Percentiles rank a stretch among this genome's conserved stretches.
phyloP scores from a whole-genome alignment of 2,329 filamentous ascomycete genomes.

The Ceratocystis diversiconidia region DNA sequence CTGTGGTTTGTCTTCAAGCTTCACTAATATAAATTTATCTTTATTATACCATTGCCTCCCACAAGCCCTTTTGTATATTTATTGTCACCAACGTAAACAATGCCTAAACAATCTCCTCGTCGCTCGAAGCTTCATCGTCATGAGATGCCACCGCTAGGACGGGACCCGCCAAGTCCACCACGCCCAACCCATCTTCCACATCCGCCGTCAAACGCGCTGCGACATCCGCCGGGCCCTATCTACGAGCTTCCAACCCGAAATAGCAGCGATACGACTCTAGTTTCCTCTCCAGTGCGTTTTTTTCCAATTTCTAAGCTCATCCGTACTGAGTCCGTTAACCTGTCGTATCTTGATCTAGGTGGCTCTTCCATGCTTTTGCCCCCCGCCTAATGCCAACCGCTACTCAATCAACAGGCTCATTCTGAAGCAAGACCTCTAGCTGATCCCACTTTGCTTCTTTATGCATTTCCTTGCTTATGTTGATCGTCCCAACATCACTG shows the following conservation, averaged over 20 bases:
- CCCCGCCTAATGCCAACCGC: not conserved
- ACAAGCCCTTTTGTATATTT: not conserved
- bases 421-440: slow-evolving; percentile 42
- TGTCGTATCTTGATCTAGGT: not conserved
- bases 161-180: not conserved
- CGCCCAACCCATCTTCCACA: not conserved
- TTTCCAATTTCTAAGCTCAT: not conserved
- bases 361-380: not conserved
- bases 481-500: slow-evolving; percentile 55
- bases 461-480: slow-evolving; percentile 57
- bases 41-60: not conserved
- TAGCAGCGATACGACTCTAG: not conserved
- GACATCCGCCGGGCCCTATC: not conserved
- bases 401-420: slow-evolving; percentile 30
- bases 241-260: not conserved
- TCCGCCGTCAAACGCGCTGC: not conserved
- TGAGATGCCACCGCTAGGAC: too few species aligned
- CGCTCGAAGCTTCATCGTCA: not conserved
- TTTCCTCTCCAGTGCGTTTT: not conserved
- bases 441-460: slow-evolving; percentile 47
- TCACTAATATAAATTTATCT: not conserved
- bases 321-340: not conserved
- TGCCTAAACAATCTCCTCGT: not conserved
- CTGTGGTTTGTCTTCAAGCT: not conserved
- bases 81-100: not conserved